These are phyloP conservation scores for Pseudonectria foliicola DNA, from an alignment of 2,329 filamentous ascomycete species.

Conservation along the genomic window DNA sequence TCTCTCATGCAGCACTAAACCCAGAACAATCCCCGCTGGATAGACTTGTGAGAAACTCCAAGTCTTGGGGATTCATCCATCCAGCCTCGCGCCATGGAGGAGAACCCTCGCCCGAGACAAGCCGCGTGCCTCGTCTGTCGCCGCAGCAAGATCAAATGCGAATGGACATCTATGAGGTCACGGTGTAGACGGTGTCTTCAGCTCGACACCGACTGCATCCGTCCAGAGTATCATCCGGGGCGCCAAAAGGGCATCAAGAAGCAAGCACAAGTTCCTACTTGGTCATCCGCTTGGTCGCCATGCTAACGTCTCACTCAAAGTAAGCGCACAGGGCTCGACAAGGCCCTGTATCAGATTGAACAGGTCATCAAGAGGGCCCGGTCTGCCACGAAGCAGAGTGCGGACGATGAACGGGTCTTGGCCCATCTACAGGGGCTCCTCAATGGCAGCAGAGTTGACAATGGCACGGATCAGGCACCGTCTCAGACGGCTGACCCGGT, in stretches of 20 bases:
- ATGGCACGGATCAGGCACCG: slow-evolving; percentile 13
- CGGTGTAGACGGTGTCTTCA: slow-evolving; percentile 57
- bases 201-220: slow-evolving; percentile 53
- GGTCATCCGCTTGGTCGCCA: background rate
- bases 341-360: slow-evolving; percentile 67
- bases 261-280: slow-evolving; percentile 32
- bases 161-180: slow-evolving; percentile 43
- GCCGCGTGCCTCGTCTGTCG: slow-evolving; percentile 59
- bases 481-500: slow-evolving; percentile 9
- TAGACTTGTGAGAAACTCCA: too few species aligned
- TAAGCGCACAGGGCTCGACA: slow-evolving; percentile 67
- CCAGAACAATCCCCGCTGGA: too few species aligned
- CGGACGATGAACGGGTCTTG: slow-evolving; percentile 40
- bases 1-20: too few species aligned
- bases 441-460: slow-evolving; percentile 20
- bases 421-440: slow-evolving; percentile 36
- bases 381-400: slow-evolving; percentile 32
- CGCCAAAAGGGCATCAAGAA: slow-evolving; percentile 73
- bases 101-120: slow-evolving; percentile 25
- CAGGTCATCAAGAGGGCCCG: slow-evolving; percentile 56
- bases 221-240: slow-evolving; percentile 66
- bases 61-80: too few species aligned
- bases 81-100: slow-evolving; percentile 20
- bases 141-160: slow-evolving; percentile 62
- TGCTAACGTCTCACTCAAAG: slow-evolving; percentile 31